Conservation (phyloP, 2,329 filamentous ascomycete genomes). For the Fusarium kyushuense region DNA sequence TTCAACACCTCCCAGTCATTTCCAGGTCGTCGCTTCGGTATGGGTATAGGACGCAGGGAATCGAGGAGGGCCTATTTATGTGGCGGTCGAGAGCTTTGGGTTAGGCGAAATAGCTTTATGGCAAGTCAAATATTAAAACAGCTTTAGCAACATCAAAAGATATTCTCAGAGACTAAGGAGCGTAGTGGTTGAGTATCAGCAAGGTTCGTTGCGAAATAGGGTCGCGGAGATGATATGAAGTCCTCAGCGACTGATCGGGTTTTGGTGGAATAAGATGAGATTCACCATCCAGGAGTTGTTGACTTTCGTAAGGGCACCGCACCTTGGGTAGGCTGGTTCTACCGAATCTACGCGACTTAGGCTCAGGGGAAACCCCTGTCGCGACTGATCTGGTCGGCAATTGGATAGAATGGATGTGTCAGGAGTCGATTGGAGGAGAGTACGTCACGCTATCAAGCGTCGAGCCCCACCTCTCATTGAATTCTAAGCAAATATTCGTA, state of each 20-base stretch:
- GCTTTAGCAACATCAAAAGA: constrained; percentile 32
- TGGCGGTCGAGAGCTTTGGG: constrained; percentile 27
- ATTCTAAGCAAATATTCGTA: not conserved
- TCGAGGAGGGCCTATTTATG: constrained; percentile 25
- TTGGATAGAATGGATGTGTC: constrained; percentile 47
- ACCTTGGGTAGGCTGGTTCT: constrained; percentile 33
- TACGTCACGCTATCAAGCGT: not conserved
- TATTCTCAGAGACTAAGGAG: constrained; percentile 39
- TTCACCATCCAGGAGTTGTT: constrained; percentile 46
- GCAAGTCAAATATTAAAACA: constrained; percentile 31
- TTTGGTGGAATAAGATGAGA: constrained; percentile 42
- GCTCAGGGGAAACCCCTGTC: constrained; percentile 49
- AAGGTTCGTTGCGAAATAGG: constrained; percentile 17
- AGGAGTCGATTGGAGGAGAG: constrained; percentile 34
- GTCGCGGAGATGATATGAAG: constrained; percentile 33
- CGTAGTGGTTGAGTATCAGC: constrained; percentile 32
- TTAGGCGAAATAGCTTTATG: constrained; percentile 33
- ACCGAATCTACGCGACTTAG: constrained; percentile 47
- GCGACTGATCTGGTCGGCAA: constrained; percentile 42
- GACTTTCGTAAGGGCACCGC: constrained; percentile 42
- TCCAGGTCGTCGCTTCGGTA: constrained; percentile 44
- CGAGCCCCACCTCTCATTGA: constrained; percentile 1
- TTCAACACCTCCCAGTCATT: constrained; percentile 48
- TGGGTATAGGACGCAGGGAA: constrained; percentile 12
- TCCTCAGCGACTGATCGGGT: constrained; percentile 25